These are phyloP conservation scores for Diospyros lotus DNA, from an alignment of 148 eudicot species.

Conservation along the genomic window DNA sequence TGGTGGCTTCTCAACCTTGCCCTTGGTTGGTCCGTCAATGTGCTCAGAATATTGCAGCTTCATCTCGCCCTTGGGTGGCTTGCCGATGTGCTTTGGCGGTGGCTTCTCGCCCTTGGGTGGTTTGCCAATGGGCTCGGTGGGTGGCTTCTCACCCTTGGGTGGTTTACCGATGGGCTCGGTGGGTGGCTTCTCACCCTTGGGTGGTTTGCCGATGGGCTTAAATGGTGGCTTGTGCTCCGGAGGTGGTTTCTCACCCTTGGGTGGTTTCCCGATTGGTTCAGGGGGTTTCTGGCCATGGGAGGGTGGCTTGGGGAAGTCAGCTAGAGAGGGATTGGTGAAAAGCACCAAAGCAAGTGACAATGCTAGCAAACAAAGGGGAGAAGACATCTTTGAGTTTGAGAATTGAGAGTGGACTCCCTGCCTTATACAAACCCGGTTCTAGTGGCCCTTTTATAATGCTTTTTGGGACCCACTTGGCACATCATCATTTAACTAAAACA, in stretches of 20 bases:
- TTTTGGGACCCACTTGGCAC: not conserved
- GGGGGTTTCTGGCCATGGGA: not conserved
- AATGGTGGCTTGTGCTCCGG: too few species aligned
- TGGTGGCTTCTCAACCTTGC: slow-evolving; percentile 1
- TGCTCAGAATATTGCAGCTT: not conserved
- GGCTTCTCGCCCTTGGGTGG: not conserved
- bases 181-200: not conserved
- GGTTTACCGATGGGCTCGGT: not conserved
- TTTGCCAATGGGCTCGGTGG: not conserved
- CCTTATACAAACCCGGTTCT: not conserved
- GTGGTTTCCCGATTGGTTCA: too few species aligned
- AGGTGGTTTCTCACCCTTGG: too few species aligned
- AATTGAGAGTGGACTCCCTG: not conserved
- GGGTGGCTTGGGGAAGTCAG: not conserved
- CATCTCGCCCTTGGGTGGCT: not conserved
- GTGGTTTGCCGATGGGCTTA: not conserved
- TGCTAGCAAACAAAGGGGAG: not conserved
- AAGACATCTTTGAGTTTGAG: not conserved
- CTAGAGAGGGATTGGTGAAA: not conserved
- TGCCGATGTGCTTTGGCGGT: not conserved
- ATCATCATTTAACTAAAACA: too few species aligned
- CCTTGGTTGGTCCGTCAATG: not conserved
- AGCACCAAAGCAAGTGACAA: slow-evolving; percentile 2
- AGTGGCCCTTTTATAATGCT: not conserved
- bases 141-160: not conserved